A percentile compares a stretch with the other conserved stretches of the same genome.
Evolutionary conservation across 202 grass and related monocot species (phyloP).

Genomic region (Hordeum pubiflorum): DNA sequence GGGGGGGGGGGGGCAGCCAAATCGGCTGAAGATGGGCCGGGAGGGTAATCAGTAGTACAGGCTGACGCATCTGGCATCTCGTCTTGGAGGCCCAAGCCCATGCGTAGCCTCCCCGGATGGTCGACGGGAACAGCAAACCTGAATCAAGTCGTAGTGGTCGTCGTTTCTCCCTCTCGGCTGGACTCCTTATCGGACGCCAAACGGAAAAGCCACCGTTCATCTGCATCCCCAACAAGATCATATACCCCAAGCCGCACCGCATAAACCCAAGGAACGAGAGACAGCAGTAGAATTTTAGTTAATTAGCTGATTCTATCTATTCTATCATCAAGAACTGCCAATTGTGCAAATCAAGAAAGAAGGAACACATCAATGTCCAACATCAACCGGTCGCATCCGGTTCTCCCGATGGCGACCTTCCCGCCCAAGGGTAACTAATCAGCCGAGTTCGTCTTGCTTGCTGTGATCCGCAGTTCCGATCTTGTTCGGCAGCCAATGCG

Average conservation of each 20-base stretch:
- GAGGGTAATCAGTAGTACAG: too few relatives aligned
- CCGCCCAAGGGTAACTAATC: not conserved
- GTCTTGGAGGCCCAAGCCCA: not conserved
- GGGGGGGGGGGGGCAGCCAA: too few relatives aligned
- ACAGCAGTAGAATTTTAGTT: not conserved
- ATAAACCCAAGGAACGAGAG: not conserved
- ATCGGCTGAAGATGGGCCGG: too few relatives aligned
- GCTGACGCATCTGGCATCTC: not conserved
- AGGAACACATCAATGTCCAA: not conserved
- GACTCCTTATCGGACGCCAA: not conserved
- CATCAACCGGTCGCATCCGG: not conserved
- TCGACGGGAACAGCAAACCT: not conserved
- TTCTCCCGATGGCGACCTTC: constrained; percentile 8
- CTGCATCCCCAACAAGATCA: not conserved
- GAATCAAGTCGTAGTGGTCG: not conserved
- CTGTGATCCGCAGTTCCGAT: not conserved
- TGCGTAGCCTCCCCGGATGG: too few relatives aligned
- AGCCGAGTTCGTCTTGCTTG: not conserved
- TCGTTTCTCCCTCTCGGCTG: too few relatives aligned
- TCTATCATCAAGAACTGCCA: too few relatives aligned
- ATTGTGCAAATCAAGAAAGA: too few relatives aligned
- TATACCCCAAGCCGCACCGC: not conserved
- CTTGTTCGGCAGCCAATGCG: not conserved
- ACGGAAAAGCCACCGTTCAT: not conserved
- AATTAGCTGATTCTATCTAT: too few relatives aligned